Conservation (phyloP, 345 rosid species). For the Salix koriyanagi region DNA sequence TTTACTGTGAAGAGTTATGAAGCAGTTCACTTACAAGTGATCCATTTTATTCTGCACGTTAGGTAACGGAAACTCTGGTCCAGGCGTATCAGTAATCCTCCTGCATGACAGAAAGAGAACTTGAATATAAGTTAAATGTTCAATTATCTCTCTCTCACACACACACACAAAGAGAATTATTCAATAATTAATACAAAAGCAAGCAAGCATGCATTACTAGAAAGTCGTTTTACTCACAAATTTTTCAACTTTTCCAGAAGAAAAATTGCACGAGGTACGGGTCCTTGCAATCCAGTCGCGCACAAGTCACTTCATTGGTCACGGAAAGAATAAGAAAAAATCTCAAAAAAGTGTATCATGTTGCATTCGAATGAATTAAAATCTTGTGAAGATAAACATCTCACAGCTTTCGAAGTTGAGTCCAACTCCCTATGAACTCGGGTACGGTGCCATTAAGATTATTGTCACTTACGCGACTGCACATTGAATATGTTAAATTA, state of each 20-base stretch:
- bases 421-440: constrained; percentile 14
- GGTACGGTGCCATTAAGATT: constrained; percentile 17
- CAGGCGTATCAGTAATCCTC: too few species aligned
- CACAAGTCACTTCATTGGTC: neutral
- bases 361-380: neutral
- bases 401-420: constrained; percentile 4
- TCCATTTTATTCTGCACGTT: accelerated
- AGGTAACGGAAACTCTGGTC: too few species aligned
- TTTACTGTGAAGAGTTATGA: neutral
- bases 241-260: neutral
- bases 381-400: neutral
- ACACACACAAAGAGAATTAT: too few species aligned
- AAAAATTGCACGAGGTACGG: neutral
- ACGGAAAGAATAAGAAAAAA: too few species aligned
- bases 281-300: constrained; percentile 8
- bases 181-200: neutral
- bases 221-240: neutral
- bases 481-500: neutral
- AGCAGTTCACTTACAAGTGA: too few species aligned
- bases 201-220: neutral
- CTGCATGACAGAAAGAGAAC: too few species aligned
- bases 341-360: neutral
- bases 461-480: constrained; percentile 21
- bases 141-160: too few species aligned
- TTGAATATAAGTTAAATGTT: too few species aligned